Evolutionary conservation across 192 early-diverging fungal genomes (phyloP), one percentile per base, ranked within the genome.

Genomic region (Backusella parvicylindrica): DNA sequence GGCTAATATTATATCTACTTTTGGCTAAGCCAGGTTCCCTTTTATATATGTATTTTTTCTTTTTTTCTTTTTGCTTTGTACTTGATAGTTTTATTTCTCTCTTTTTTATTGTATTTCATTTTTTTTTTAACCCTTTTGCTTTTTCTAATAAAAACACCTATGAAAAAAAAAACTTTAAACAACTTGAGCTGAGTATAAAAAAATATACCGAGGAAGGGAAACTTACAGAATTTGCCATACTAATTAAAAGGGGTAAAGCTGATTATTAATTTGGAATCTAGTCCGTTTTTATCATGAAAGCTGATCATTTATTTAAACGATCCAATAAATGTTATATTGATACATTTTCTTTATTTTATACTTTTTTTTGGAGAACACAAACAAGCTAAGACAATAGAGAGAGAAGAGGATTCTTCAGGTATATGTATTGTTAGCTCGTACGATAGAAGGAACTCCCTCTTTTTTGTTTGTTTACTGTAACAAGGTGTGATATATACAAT

Each of bases 1-100:
- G 33, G 75, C 79, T 31, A 64, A 80, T 63, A 75, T 76, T 60
- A 75, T 80, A 23, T 76, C 75, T 64, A 76, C 74, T n/a, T 80
- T 80, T 68, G 79, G 75, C 26, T 80, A 75, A 71, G 49, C 33
- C 64, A 21, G 26, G 2, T 9, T 3, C 12, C 41, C 9, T 47
- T 40, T n/a, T 15, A 50, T 49, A 31, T 47, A 71, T 30, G 43
- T 49, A 43, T 71, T 35, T 50, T 32, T 47, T 47, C 7, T 32
- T 47, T 13, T 40, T 37, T 18, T 37, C 53, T 8, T 26, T 36
- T 72, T 23, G 5, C 35, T 18, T 49, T 73, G 30, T 64, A 41
- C 33, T 30, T 74, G 28, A 30, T 66, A n/a, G 32, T 30, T 65
- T 33, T 74, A 60, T 32, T 35, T 37, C 9, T 9, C 0, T 60